Percentiles rank a stretch among this genome's conserved stretches.
These are phyloP conservation scores for Tolypocladium paradoxum DNA, from an alignment of 2,329 filamentous ascomycete genomes.

Conservation along the genomic window DNA sequence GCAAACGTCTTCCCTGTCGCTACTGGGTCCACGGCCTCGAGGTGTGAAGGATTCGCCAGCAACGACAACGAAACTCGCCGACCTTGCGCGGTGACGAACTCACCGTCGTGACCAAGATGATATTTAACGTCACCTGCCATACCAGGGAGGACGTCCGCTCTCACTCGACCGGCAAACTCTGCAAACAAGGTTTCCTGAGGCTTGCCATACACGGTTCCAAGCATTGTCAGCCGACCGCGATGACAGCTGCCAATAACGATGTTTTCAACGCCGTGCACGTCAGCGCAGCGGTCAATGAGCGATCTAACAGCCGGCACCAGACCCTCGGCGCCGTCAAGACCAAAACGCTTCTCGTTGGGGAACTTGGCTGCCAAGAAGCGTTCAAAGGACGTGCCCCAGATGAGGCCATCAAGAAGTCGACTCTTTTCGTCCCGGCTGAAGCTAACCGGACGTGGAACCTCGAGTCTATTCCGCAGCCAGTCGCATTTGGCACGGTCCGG, in stretches of 20 bases:
- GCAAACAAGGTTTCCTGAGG: conserved; percentile 99
- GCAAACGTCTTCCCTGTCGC: conserved; percentile 95
- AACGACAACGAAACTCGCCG: conserved; percentile 99
- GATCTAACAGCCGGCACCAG: conserved; percentile 99
- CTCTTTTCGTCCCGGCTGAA: conserved; percentile 98
- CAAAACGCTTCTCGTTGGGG: conserved; percentile 98
- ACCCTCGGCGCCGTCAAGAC: conserved; percentile 92
- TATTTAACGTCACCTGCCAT: conserved; percentile 99
- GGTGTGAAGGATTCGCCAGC: conserved; percentile 94
- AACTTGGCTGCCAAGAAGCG: conserved; percentile 93
- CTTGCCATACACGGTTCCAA: conserved; percentile 97
- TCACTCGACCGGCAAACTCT: conserved; percentile 83
- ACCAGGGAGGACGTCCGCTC: conserved; percentile 92
- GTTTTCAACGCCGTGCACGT: conserved; percentile 97
- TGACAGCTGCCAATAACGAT: conserved; percentile 99
- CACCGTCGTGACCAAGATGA: conserved; percentile 99
- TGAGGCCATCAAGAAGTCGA: conserved; percentile 89
- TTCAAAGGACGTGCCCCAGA: conserved; percentile 98
- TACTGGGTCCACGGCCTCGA: conserved; percentile 96
- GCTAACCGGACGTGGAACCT: conserved; percentile 89
- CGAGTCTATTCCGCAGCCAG: conserved; percentile 91
- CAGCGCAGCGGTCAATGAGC: conserved; percentile 92
- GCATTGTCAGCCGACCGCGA: conserved; percentile 92
- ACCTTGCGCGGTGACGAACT: conserved; percentile 92
- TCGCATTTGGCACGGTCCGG: conserved; percentile 95